Conservation (phyloP, 2,329 filamentous ascomycete genomes). For the Dothistroma septosporum region DNA sequence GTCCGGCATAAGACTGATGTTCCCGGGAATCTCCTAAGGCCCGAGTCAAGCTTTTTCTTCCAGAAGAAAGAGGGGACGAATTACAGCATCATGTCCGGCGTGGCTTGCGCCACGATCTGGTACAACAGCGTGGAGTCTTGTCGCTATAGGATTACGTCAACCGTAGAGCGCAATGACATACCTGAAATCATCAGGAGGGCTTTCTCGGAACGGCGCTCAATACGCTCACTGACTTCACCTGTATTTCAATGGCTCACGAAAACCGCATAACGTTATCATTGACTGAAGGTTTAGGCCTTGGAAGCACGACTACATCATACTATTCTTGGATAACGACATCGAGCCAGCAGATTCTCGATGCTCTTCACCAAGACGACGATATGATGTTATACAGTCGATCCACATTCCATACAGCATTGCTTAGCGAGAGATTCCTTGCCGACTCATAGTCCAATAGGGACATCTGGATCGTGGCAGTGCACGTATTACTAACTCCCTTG, state of each 20-base stretch:
- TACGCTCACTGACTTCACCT: background rate
- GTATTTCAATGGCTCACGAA: background rate
- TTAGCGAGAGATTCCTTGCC: too few relatives aligned
- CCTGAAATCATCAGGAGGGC: background rate
- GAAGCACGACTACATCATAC: background rate
- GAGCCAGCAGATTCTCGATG: background rate
- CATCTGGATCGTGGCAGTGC: too few relatives aligned
- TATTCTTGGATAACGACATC: background rate
- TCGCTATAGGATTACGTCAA: background rate
- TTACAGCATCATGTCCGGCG: background rate
- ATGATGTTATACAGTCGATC: background rate
- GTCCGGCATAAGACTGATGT: background rate
- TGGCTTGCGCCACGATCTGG: background rate
- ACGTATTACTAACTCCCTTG: too few relatives aligned
- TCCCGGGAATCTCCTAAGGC: background rate
- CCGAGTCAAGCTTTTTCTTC: background rate
- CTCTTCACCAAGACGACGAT: background rate
- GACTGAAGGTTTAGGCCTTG: background rate
- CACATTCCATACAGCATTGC: too few relatives aligned
- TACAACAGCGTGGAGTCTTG: background rate
- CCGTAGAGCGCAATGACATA: background rate
- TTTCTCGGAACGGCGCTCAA: background rate
- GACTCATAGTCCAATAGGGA: too few relatives aligned
- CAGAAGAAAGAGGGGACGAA: background rate
- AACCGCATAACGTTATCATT: background rate